Base-by-base conservation (phyloP, 306 rosid species). In the Senna tora region DNA sequence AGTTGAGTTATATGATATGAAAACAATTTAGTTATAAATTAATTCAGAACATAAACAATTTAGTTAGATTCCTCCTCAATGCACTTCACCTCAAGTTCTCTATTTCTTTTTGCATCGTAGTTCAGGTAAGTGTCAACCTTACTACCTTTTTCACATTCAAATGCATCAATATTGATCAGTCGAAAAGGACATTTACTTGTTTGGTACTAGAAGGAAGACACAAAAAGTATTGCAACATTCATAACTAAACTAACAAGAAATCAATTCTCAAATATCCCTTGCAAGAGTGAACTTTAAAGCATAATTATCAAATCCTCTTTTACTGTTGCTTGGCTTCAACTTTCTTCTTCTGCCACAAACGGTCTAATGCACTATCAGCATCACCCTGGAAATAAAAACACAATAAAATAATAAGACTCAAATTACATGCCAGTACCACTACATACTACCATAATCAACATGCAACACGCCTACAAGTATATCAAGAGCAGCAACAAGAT, bases 331-430 rank as follows among this genome's bases (percentile, higher is more conserved):
- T 80, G 9, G 28, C 57, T 72, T 85, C 90, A 1, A 2, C 73
- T 58, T 77, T 88, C 83, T 88, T 88, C 65, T 83, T 88, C 72
- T 66, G 81, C 90, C 87, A 88, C 49, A 83, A 65, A 16, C 93
- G 80, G 46, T 88, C 93, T 19, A 85, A 32, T 13, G 81, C 93
- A 66, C 93, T 79, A 74, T 88, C 93, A 0, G 87, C 93, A 69
- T 88, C 93, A 4, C 88, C 88, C 83, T 84, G 73, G 0, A 55
- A 68, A 62, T 5, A 0, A 19, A 34, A 42, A 21, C 20, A 58
- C 57, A 69, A 7, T 1, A 54, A 25, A 34, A 46, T 52, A 17
- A 59, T 0, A 10, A 71, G 22, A 5, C 15, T 15, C 43, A 16
- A 14, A 28, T 2, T 28, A 55, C 38, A 7, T 32, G 42, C 11